A percentile compares a stretch with the other conserved stretches of the same genome.
phyloP scores from a whole-genome alignment of 441 rosid genomes.

The Francoa sonchifolia region DNA sequence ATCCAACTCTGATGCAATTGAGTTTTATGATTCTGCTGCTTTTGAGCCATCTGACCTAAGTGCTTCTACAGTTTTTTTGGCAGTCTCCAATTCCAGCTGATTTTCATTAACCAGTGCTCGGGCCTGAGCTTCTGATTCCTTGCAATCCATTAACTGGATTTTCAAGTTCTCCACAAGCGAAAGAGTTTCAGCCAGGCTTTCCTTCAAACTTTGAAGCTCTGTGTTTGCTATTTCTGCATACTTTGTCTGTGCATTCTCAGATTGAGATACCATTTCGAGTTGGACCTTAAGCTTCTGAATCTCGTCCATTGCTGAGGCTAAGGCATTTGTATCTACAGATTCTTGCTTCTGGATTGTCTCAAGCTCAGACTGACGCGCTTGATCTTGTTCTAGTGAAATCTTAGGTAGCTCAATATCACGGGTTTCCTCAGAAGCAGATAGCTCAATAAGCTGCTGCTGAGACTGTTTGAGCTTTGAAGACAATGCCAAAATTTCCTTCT shows the following conservation, averaged over 20 bases:
- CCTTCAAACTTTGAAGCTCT: constrained; percentile 51
- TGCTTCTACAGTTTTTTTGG: constrained; percentile 13
- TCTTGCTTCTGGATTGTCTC: constrained; percentile 85
- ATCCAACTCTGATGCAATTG: constrained; percentile 13
- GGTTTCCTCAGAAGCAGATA: constrained; percentile 69
- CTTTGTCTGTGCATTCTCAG: constrained; percentile 42
- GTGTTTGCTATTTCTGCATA: constrained; percentile 38
- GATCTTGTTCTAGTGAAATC: constrained; percentile 79
- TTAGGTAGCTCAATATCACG: constrained; percentile 69
- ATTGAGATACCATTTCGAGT: constrained; percentile 52
- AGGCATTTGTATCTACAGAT: constrained; percentile 60
- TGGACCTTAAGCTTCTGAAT: constrained; percentile 75
- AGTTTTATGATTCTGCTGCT: constrained; percentile 8
- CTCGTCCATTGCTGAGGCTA: constrained; percentile 73
- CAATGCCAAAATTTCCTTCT: constrained; percentile 38
- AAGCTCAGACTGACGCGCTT: constrained; percentile 86
- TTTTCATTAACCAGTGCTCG: constrained; percentile 18
- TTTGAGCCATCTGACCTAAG: constrained; percentile 12
- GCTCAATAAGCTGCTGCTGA: constrained; percentile 59
- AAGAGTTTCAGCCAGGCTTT: constrained; percentile 56
- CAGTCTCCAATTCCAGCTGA: constrained; percentile 13
- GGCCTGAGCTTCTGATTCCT: constrained; percentile 72
- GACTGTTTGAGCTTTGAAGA: constrained; percentile 46
- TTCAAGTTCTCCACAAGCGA: constrained; percentile 57
- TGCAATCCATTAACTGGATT: constrained; percentile 39